Evolutionary conservation across 768 basidiomycete genomes (phyloP), one percentile per base, ranked within the genome.

Genomic region (Favolaschia claudopus): DNA sequence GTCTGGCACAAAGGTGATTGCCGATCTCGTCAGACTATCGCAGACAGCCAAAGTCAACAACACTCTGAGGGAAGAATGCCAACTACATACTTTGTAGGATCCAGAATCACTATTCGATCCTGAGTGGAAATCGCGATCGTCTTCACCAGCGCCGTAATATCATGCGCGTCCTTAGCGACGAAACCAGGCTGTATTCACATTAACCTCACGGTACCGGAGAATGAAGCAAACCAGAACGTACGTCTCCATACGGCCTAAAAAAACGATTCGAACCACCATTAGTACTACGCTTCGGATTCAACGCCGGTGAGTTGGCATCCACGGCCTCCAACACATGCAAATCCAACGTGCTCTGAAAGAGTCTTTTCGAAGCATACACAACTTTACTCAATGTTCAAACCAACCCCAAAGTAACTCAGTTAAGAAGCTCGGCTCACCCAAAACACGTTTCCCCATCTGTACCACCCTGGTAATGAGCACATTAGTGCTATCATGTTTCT

Each of bases 141-240:
- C 71, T 85, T 89, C 5, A 75, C 74, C 32, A 95, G 70, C 14
- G 85, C 76, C 5, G 80, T 83, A 25, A 92, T 75, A 51, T 86
- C 82, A 52, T 82, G 81, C 0, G 86, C 85, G 55, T 93, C 91
- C 67, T 85, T 88, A 1, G 92, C 88, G 43, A 93, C 81, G 62
- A 85, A 88, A 12, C 88, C 82, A 2, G 85, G 73, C 91, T 93
- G 61, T 2, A 53, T 36, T 17, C 17, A 46, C 31, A 13, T 43
- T 27, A 31, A 24, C 20, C 63, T 10, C 27, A 25, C 44, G 43
- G n/a, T 28, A 15, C 51, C n/a, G 55, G 36, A 49, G 28, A 54
- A 22, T 38, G 28, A 34, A 33, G 32, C 19, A 17, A 40, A 28
- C 48, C 17, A 20, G 15, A 37, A 67, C 83, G 47, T 62, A 93